Evolutionary conservation across 495 filamentous ascomycete genomes (phyloP), one percentile per base, ranked within the genome.

Genomic region (Chlorociboria aeruginascens): DNA sequence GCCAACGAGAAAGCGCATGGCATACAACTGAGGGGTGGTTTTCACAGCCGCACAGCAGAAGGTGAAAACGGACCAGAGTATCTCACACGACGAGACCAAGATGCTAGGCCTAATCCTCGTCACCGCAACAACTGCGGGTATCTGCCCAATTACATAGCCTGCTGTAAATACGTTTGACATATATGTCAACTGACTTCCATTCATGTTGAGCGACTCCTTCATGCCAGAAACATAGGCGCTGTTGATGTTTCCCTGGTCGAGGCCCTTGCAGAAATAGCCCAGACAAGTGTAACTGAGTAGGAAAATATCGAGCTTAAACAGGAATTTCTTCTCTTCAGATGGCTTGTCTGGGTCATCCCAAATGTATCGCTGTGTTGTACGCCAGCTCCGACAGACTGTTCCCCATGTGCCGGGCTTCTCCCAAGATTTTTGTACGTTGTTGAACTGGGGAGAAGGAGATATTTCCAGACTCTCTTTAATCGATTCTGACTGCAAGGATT

Each of bases 291-390:
- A 76, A 0, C 69, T 70, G 17, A 81, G 48, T 36, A 81, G 62
- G 0, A 69, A 70, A 9, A 70, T 59, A 45, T 81, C 77, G 13
- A 80, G 54, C 55, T 82, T 82, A 51, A 76, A 71, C 6, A 82
- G 50, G 42, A 82, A 68, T n/a, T 67, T 63, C 12, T 73, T 69
- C 54, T 82, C 76, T 40, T 78, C 71, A 0, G 74, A 71, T 1
- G 76, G 69, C 53, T 79, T 79, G 49, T 80, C 77, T 30, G 79
- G 68, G 3, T 71, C 77, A 52, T 81, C 75, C 78, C 78, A 81
- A 40, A 81, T 46, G n/a, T 46, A 51, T 40, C 37, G 37, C 25
- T 50, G 43, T 67, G 41, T 25, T n/a, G 8, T 41, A 13, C 46
- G 35, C 36, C 29, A 40, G 8, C 16, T 32, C 28, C 46, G 28